phyloP scores from a whole-genome alignment of 768 basidiomycete genomes.

The Pleurotus tuoliensis region DNA sequence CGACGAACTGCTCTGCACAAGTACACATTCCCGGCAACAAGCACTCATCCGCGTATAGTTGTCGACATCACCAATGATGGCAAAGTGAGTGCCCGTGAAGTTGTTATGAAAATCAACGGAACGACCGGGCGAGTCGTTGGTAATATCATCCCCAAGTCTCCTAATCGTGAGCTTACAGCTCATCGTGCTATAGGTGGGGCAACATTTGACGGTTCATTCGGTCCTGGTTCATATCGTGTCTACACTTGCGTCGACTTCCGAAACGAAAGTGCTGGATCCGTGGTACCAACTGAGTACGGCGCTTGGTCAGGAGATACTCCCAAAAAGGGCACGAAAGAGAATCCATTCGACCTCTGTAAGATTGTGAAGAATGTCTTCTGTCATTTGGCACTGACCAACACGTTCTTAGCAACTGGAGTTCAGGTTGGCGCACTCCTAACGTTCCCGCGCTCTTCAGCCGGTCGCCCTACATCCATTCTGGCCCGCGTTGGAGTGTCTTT shows the following conservation, averaged over 20 bases:
- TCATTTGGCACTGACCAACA: too few relatives aligned
- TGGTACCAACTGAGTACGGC: slow-evolving; percentile 50
- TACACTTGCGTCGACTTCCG: slow-evolving; percentile 61
- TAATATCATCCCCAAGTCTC: neutral
- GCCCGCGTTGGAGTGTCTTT: slow-evolving; percentile 65
- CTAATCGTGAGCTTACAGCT: neutral
- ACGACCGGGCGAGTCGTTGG: slow-evolving; percentile 42
- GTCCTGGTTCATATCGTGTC: slow-evolving; percentile 43
- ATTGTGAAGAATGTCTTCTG: too few relatives aligned
- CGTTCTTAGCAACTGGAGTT: slow-evolving; percentile 34
- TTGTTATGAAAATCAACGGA: slow-evolving; percentile 44
- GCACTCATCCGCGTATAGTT: slow-evolving; percentile 45
- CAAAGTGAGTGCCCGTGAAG: slow-evolving; percentile 44
- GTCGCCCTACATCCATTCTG: slow-evolving; percentile 39
- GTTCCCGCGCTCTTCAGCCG: slow-evolving; percentile 37
- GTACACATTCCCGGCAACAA: slow-evolving; percentile 49
- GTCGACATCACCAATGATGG: slow-evolving; percentile 65
- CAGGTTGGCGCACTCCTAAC: slow-evolving; percentile 52
- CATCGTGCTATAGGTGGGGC: neutral
- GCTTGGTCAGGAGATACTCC: slow-evolving; percentile 50
- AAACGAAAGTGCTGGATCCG: slow-evolving; percentile 42
- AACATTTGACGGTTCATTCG: slow-evolving; percentile 1
- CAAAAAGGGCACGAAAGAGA: slow-evolving; percentile 34
- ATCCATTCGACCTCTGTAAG: too few relatives aligned
- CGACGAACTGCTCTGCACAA: slow-evolving; percentile 57